Percentiles rank a stretch among this genome's conserved stretches.
Evolutionary conservation across 208 protist species (phyloP).

Genomic region (Trypanosoma melophagium): DNA sequence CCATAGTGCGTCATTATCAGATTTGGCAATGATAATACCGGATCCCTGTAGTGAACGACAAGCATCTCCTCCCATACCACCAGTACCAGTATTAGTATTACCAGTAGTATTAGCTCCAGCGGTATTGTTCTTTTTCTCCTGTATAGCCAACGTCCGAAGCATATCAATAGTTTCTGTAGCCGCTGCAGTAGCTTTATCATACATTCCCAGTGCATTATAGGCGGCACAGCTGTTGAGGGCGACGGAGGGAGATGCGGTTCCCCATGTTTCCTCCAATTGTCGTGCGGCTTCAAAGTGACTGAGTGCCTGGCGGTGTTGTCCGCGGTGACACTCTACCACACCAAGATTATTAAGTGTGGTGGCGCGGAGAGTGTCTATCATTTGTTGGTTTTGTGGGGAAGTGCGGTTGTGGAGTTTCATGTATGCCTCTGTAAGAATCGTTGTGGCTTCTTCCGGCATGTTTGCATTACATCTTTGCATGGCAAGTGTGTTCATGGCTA

Average conservation of each 20-base stretch:
- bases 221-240: conserved; percentile 83
- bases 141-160: conserved; percentile 67
- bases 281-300: conserved; percentile 81
- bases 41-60: conserved; percentile 9
- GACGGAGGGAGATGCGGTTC: conserved; percentile 72
- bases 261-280: conserved; percentile 79
- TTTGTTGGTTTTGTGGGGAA: conserved; percentile 21
- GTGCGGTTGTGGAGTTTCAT: conserved; percentile 42
- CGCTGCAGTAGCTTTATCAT: conserved; percentile 82
- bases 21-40: conserved; percentile 52
- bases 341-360: conserved; percentile 89
- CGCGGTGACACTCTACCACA: conserved; percentile 83
- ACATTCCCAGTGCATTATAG: conserved; percentile 83
- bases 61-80: no score
- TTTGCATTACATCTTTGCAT: conserved; percentile 70
- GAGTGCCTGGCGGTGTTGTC: conserved; percentile 75
- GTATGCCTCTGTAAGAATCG: conserved; percentile 58
- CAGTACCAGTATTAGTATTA: not conserved
- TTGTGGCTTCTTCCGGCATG: conserved; percentile 51
- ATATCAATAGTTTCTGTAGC: conserved; percentile 87
- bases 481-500: conserved; percentile 81
- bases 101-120: not conserved
- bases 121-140: conserved; percentile 21
- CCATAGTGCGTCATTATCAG: conserved; percentile 80
- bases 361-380: conserved; percentile 70